Evolutionary conservation across 2,329 filamentous ascomycete species (phyloP).

Genomic region (Onygenales sp.): DNA sequence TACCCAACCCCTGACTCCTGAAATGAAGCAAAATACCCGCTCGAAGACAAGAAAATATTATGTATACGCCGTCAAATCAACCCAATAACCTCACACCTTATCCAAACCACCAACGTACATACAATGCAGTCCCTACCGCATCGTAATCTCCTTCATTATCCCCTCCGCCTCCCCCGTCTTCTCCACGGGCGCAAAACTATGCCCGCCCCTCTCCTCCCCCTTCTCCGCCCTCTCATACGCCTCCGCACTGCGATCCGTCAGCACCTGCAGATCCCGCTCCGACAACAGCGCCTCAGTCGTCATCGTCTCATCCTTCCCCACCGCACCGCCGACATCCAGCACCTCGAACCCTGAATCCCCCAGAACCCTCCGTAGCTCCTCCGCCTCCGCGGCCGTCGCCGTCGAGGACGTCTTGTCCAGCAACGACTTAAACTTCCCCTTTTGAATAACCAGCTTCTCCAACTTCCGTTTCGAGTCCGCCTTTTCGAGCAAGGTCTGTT

Average conservation of each 20-base stretch:
- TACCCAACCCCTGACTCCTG: too few relatives aligned
- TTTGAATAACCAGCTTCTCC: conserved; percentile 92
- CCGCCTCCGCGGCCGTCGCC: conserved; percentile 42
- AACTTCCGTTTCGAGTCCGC: conserved; percentile 86
- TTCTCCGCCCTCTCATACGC: conserved; percentile 66
- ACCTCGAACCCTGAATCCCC: conserved; percentile 64
- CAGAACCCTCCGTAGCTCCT: conserved; percentile 54
- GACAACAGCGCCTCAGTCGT: conserved; percentile 60
- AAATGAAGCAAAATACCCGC: too few relatives aligned
- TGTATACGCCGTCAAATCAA: conserved; percentile 18
- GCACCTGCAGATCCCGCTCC: conserved; percentile 63
- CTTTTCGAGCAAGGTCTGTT: conserved; percentile 74
- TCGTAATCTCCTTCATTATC: conserved; percentile 10
- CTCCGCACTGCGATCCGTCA: conserved; percentile 66
- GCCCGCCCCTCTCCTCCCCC: conserved; percentile 53
- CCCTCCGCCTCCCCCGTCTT: conserved; percentile 49
- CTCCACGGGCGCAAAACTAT: conserved; percentile 65
- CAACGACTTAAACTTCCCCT: conserved; percentile 71
- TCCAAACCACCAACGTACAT: not conserved
- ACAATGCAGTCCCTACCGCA: not conserved
- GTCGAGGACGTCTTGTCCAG: conserved; percentile 39
- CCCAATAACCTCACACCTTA: not conserved
- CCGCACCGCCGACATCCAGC: conserved; percentile 43
- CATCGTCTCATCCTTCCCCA: conserved; percentile 19
- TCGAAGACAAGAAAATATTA: not conserved